These are phyloP conservation scores for Cladobotryum protrusum DNA, from an alignment of 2,329 filamentous ascomycete species.

Conservation along the genomic window DNA sequence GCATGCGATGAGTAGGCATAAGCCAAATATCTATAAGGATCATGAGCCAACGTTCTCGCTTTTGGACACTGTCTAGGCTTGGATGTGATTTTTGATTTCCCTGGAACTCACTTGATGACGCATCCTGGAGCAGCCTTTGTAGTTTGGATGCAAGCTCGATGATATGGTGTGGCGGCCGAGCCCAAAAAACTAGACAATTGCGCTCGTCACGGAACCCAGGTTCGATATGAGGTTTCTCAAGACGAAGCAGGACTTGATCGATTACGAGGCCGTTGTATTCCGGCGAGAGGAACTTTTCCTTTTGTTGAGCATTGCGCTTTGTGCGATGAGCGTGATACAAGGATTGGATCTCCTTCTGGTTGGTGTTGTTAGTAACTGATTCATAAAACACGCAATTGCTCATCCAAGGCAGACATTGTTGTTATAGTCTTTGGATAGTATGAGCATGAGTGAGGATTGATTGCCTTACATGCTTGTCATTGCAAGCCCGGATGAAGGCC, in stretches of 20 bases:
- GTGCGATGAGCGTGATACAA: constrained; percentile 69
- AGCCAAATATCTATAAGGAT: constrained; percentile 51
- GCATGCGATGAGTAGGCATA: constrained; percentile 72
- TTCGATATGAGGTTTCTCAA: constrained; percentile 58
- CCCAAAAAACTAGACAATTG: constrained; percentile 85
- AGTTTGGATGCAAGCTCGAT: constrained; percentile 60
- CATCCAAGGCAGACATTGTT: not conserved
- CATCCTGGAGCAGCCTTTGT: constrained; percentile 57
- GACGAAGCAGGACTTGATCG: constrained; percentile 66
- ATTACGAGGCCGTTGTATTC: constrained; percentile 66
- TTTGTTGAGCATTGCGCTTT: constrained; percentile 70
- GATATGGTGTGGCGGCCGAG: constrained; percentile 68
- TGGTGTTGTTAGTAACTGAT: not conserved
- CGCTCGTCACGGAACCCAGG: constrained; percentile 68
- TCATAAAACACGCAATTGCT: not conserved
- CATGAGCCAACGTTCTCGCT: not conserved
- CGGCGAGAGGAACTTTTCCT: constrained; percentile 60
- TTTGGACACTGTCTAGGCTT: not conserved
- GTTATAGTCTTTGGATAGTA: not conserved
- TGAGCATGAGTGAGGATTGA: not conserved
- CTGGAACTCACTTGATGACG: constrained; percentile 59
- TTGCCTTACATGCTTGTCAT: constrained; percentile 56
- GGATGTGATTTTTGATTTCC: not conserved
- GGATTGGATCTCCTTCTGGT: constrained; percentile 59
- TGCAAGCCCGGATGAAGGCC: constrained; percentile 61